Percentiles rank a stretch among this genome's conserved stretches.
Evolutionary conservation across 139 green algal genomes (phyloP).

Genomic region (Astrephomene gubernaculifera): DNA sequence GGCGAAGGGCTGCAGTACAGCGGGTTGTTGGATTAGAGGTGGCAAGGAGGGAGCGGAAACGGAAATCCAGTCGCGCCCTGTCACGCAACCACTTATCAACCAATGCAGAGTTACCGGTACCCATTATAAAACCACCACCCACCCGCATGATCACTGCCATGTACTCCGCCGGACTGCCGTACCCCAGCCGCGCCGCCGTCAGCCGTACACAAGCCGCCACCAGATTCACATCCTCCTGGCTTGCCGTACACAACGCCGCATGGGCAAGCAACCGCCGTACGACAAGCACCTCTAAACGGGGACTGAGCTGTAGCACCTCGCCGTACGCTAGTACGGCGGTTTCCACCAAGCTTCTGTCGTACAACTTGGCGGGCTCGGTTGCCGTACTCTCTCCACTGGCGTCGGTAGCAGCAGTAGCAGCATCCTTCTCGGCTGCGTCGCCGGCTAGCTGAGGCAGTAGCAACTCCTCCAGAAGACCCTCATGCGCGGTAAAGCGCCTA

Average conservation of each 20-base stretch:
- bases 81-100: neutral
- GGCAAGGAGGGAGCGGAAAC: neutral
- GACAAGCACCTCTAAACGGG: constrained; percentile 15
- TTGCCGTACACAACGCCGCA: constrained; percentile 20
- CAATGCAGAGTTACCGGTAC: neutral
- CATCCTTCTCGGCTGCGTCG: neutral
- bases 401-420: too few species aligned
- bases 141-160: constrained; percentile 34
- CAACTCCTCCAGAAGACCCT: neutral
- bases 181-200: constrained; percentile 33
- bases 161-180: constrained; percentile 2
- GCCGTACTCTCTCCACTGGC: too few species aligned
- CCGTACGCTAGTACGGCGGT: constrained; percentile 22
- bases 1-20: neutral
- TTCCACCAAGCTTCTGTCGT: neutral
- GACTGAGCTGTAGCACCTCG: constrained; percentile 18
- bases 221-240: neutral
- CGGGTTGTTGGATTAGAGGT: neutral
- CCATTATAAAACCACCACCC: neutral
- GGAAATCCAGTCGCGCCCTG: neutral
- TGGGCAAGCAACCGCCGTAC: constrained; percentile 29
- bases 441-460: constrained; percentile 17
- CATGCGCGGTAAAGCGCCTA: neutral
- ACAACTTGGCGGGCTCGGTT: too few species aligned
- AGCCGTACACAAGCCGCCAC: constrained; percentile 14